Evolutionary conservation across 2,329 filamentous ascomycete genomes (phyloP), one percentile per base, ranked within the genome.

Genomic region (Claviceps lovelessii): DNA sequence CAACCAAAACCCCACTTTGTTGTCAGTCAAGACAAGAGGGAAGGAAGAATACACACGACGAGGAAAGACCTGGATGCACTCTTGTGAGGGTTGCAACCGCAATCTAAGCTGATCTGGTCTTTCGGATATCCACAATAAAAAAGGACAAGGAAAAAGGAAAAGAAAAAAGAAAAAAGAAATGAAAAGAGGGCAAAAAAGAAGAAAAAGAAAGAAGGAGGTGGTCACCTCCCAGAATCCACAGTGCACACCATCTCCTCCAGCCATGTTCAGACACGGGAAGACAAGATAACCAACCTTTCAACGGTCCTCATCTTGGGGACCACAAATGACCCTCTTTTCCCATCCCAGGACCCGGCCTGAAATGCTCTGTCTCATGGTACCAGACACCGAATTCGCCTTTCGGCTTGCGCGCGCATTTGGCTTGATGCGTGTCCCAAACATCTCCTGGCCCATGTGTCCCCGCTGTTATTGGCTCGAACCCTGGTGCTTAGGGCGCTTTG

Each of bases 321-420:
- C 55, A 55, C 55, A 57, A 41, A 33, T 52, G 55, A 54, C 55
- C 55, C 55, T 53, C 55, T 54, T 56, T 57, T 57, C 28, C 31
- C 49, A 28, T 46, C 33, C 45, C 49, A 39, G n/a, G n/a, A n/a
- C n/a, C n/a, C n/a, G n/a, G 31, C 45, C 52, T 23, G 42, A 42
- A 31, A 48, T 37, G 17, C 50, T 42, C 44, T 50, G 35, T 46
- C 39, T 39, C n/a, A 46, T 37, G 35, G 31, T 35, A 46, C 42
- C 44, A 56, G 49, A 56, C 52, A 51, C 48, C 48, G 49, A 51
- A 49, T 52, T 52, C 47, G 49, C 23, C 44, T 53, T 39, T 33
- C 35, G 55, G 47, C 52, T 42, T 52, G 45, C 41, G 42, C 31
- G 44, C 42, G 31, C n/a, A 23, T 35, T 37, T 15, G 37, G 46